Percentiles rank a stretch among this genome's conserved stretches.
These are phyloP conservation scores for Acanthochlamys bracteata DNA, from an alignment of 106 monocot genomes.

Conservation along the genomic window DNA sequence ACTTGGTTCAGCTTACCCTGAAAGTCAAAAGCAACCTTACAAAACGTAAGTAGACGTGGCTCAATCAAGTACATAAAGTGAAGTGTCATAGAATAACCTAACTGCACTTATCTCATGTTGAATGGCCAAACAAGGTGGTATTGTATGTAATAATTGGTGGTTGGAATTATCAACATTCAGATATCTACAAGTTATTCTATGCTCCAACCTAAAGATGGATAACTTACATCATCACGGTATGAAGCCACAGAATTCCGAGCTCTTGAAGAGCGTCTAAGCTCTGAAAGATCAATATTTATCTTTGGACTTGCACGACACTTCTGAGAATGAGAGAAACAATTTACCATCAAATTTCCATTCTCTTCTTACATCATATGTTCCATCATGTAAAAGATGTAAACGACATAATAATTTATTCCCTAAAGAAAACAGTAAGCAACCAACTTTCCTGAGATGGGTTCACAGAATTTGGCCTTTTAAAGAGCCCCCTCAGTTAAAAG, in stretches of 20 bases:
- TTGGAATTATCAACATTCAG: neutral
- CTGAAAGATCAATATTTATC: constrained; percentile 28
- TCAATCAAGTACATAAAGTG: no score
- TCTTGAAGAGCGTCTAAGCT: constrained; percentile 48
- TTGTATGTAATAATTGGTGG: neutral
- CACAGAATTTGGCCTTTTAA: neutral
- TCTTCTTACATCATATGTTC: no score
- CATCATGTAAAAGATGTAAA: no score
- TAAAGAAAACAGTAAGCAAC: no score
- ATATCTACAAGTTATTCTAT: neutral
- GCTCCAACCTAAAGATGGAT: neutral
- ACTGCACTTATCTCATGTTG: no score
- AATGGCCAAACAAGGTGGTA: neutral
- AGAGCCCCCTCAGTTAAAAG: neutral
- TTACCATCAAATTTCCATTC: no score
- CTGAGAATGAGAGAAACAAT: constrained; percentile 18
- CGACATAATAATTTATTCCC: no score
- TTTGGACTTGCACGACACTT: constrained; percentile 22
- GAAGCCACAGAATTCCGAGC: constrained; percentile 24
- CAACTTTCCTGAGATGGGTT: no score
- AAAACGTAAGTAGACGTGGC: no score
- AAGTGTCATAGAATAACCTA: no score
- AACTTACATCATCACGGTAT: constrained; percentile 39
- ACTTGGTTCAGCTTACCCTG: no score
- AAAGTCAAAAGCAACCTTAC: no score